Base-by-base conservation (phyloP, 805 yeast genomes). In the Candida corydali region DNA sequence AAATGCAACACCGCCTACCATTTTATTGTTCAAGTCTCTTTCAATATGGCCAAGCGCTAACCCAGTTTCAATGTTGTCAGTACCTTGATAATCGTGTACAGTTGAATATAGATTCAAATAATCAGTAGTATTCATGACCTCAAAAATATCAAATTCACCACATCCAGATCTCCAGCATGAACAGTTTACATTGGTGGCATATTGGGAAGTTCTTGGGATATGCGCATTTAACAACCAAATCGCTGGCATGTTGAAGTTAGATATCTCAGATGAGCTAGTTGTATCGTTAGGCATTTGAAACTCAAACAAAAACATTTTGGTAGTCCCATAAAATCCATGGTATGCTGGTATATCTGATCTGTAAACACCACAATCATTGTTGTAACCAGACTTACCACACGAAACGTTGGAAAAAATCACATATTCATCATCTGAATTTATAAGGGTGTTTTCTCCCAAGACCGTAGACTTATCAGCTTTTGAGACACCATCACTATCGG, bases 121-220 rank as follows among this genome's bases (percentile, higher is more conserved):
- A 44, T 76, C 75, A 11, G 86, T 76, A 38, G 63, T 59, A 59
- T 82, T 82, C 77, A 80, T 73, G 27, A 78, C 79, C 62, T 83
- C 91, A 53, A 82, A 82, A 46, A 81, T 73, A 59, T 82, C 91
- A 47, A 77, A 80, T 58, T 82, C 88, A 55, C 89, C 88, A 59
- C 88, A 80, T 8, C 89, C 91, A 19, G 82, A 70, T 30, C 73
- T 65, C 89, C 89, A 82, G 51, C 87, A 79, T 5, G 87, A 80
- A 57, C 88, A 82, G 52, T 76, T 77, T 25, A 64, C 61, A 45
- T 76, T 76, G 4, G 61, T 42, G 32, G 81, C 78, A 53, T 81
- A 82, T 58, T 82, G 88, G 3, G 88, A 63, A 14, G 88, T 82
- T 66, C 89, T 73, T 45, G 87, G 82, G 40, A 82, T 80, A 46